phyloP scores from a whole-genome alignment of 257 asterid species.

The Solanum peruvianum region DNA sequence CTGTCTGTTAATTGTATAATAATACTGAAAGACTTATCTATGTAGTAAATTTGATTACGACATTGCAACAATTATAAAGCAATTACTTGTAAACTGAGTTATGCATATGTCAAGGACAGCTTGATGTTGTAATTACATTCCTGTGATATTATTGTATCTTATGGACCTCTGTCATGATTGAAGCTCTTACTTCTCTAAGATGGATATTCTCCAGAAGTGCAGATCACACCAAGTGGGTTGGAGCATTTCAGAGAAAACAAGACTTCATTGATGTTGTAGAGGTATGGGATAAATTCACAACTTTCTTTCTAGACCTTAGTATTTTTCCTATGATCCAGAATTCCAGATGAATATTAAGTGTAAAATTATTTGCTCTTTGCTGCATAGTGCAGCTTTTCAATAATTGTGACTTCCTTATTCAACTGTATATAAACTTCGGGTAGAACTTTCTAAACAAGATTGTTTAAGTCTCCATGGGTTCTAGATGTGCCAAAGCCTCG shows the following conservation, averaged over 20 bases:
- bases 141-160: not conserved
- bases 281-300: conserved; percentile 23
- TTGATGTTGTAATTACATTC: not conserved
- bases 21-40: not conserved
- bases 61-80: not conserved
- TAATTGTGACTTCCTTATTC: not conserved
- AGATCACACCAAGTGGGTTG: conserved; percentile 90
- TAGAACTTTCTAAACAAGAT: not conserved
- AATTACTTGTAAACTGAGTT: not conserved
- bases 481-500: not conserved
- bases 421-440: not conserved
- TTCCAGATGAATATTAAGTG: not conserved
- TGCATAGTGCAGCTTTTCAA: not conserved
- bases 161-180: not conserved
- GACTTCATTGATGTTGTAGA: conserved; percentile 92
- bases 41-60: not conserved
- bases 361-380: not conserved
- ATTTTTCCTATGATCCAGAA: not conserved
- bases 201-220: conserved; percentile 49
- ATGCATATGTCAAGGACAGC: not conserved
- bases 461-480: not conserved
- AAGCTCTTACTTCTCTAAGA: not conserved
- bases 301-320: not conserved
- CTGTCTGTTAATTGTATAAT: not conserved
- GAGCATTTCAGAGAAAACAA: conserved; percentile 64